Evolutionary conservation across 2,329 filamentous ascomycete species (phyloP).

Genomic region (Nothopassalora personata): DNA sequence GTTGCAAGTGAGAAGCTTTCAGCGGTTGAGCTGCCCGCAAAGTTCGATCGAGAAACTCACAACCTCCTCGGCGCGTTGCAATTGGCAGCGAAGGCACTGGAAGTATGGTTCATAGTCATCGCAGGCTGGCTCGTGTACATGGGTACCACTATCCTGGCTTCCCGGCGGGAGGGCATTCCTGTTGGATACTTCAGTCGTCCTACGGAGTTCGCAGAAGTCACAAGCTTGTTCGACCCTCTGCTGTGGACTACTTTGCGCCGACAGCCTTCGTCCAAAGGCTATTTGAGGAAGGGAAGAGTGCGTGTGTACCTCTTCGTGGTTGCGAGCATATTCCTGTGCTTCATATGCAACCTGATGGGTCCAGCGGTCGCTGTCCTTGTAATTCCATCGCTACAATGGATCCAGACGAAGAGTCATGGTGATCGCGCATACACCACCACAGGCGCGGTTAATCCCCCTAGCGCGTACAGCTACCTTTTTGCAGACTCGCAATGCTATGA

Average conservation of each 20-base stretch:
- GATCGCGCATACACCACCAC: not conserved
- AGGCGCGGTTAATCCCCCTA: not conserved
- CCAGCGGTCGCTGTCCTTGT: conserved; percentile 27
- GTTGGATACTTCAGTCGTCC: conserved; percentile 28
- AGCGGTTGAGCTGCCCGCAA: not conserved
- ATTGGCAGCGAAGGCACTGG: conserved; percentile 29
- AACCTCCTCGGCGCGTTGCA: conserved; percentile 30
- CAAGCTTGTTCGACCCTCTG: conserved; percentile 22
- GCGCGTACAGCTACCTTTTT: not conserved
- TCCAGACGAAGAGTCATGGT: conserved; percentile 6
- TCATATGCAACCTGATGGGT: conserved; percentile 31
- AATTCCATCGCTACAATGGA: conserved; percentile 25
- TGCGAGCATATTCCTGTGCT: conserved; percentile 21
- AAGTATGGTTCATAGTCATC: conserved; percentile 32
- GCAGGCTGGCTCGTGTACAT: conserved; percentile 27
- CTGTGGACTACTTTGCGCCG: conserved; percentile 22
- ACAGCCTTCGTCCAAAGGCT: not conserved
- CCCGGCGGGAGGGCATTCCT: conserved; percentile 22
- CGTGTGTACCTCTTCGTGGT: conserved; percentile 14
- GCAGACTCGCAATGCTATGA: too few relatives aligned
- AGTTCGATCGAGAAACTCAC: conserved; percentile 24
- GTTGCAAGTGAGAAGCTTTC: not conserved
- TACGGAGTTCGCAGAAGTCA: conserved; percentile 25
- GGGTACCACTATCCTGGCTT: conserved; percentile 24
- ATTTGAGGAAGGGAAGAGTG: not conserved